Conservation (phyloP, 768 basidiomycete species). For the Crassisporium funariophilum region DNA sequence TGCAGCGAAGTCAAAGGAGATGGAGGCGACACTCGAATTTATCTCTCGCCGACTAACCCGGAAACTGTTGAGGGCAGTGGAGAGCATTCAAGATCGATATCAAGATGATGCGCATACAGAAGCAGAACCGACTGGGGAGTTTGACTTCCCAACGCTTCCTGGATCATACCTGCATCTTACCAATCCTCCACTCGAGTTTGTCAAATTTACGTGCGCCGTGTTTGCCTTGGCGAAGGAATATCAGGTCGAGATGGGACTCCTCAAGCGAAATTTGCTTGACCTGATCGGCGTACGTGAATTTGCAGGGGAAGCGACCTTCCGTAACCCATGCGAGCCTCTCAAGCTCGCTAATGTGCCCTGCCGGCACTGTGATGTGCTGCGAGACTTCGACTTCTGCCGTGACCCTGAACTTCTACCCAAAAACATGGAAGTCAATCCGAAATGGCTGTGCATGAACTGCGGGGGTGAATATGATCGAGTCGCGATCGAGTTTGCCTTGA, state of each 20-base stretch:
- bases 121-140: conserved; percentile 52
- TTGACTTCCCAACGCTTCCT: conserved; percentile 84
- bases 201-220: conserved; percentile 85
- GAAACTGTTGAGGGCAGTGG: conserved; percentile 71
- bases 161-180: conserved; percentile 80
- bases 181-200: conserved; percentile 85
- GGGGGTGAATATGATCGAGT: conserved; percentile 87
- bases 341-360: conserved; percentile 88
- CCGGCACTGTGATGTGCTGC: conserved; percentile 77
- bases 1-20: conserved; percentile 66
- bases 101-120: conserved; percentile 62
- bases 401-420: conserved; percentile 81
- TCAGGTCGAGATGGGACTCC: conserved; percentile 81
- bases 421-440: conserved; percentile 47
- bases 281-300: conserved; percentile 87
- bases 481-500: conserved; percentile 83
- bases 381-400: conserved; percentile 95
- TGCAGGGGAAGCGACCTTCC: conserved; percentile 80
- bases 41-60: conserved; percentile 81
- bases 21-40: conserved; percentile 70
- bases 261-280: conserved; percentile 89
- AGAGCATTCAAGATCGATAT: conserved; percentile 60
- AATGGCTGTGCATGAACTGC: conserved; percentile 75
- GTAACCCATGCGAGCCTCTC: conserved; percentile 89
- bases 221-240: conserved; percentile 81